Percentiles rank a stretch among this genome's conserved stretches.
These are phyloP conservation scores for Colletotrichum costaricense DNA, from an alignment of 2,329 filamentous ascomycete genomes.

Conservation along the genomic window DNA sequence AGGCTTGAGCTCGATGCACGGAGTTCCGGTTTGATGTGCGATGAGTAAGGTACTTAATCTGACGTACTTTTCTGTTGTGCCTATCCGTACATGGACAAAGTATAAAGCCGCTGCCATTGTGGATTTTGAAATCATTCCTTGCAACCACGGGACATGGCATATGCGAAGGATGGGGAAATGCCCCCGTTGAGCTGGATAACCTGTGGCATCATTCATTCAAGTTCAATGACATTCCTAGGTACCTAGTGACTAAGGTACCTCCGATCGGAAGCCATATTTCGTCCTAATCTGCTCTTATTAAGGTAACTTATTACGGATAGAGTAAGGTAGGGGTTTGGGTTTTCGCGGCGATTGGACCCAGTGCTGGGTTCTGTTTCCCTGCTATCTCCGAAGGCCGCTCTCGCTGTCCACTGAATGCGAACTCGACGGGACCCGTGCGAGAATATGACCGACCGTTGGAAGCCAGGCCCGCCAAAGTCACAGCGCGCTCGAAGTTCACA, in stretches of 20 bases:
- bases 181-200: not conserved
- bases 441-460: slow-evolving; percentile 26
- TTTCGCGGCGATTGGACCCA: slow-evolving; percentile 17
- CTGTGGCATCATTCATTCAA: not conserved
- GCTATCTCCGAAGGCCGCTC: slow-evolving; percentile 24
- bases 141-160: not conserved
- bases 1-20: not conserved
- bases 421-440: slow-evolving; percentile 12
- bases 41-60: not conserved
- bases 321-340: not conserved
- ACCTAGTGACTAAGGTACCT: not conserved
- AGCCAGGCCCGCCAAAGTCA: slow-evolving; percentile 26
- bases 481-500: slow-evolving; percentile 7
- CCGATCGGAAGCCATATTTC: not conserved
- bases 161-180: not conserved
- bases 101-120: not conserved
- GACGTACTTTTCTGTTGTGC: too few species aligned
- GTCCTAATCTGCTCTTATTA: not conserved
- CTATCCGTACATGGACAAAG: too few species aligned
- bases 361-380: slow-evolving; percentile 2
- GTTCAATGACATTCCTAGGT: not conserved
- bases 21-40: not conserved
- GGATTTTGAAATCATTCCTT: not conserved
- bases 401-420: not conserved
- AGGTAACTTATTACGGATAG: not conserved